Percentiles rank a stretch among this genome's conserved stretches.
phyloP scores from a whole-genome alignment of 1,284 basidiomycete genomes.

The Pascua sp. region DNA sequence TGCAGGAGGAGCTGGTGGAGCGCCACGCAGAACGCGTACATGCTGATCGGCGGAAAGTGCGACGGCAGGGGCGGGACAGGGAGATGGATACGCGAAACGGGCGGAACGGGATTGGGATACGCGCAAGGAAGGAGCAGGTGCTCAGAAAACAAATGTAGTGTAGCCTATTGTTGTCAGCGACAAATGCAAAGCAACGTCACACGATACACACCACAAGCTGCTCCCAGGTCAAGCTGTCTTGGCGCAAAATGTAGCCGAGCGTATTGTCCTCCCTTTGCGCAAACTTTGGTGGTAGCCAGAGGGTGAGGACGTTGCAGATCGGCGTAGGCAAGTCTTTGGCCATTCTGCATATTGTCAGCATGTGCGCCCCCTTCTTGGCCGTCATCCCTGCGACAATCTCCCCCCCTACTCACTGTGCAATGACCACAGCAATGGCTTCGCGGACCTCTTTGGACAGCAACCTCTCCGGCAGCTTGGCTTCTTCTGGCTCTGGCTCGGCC shows the following conservation, averaged over 20 bases:
- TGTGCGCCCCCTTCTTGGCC: too few relatives aligned
- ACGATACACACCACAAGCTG: constrained; percentile 29
- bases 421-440: constrained; percentile 33
- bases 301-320: constrained; percentile 30
- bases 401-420: constrained; percentile 30
- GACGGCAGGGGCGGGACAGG: constrained; percentile 38
- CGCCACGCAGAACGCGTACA: constrained; percentile 41
- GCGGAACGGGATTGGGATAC: constrained; percentile 45
- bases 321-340: constrained; percentile 36
- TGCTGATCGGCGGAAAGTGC: constrained; percentile 33
- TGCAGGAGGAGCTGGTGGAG: constrained; percentile 33
- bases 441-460: constrained; percentile 26
- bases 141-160: constrained; percentile 37
- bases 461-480: constrained; percentile 3
- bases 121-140: constrained; percentile 38
- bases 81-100: constrained; percentile 33
- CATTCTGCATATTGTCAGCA: constrained; percentile 27
- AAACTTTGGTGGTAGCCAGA: constrained; percentile 41
- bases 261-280: constrained; percentile 40
- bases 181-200: background rate
- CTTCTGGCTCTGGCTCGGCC: background rate
- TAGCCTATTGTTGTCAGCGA: constrained; percentile 26
- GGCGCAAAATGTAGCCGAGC: constrained; percentile 34
- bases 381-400: constrained; percentile 1
- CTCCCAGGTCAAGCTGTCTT: constrained; percentile 38